Conservation (phyloP, 768 basidiomycete genomes). For the Calocybe gangraenosa region DNA sequence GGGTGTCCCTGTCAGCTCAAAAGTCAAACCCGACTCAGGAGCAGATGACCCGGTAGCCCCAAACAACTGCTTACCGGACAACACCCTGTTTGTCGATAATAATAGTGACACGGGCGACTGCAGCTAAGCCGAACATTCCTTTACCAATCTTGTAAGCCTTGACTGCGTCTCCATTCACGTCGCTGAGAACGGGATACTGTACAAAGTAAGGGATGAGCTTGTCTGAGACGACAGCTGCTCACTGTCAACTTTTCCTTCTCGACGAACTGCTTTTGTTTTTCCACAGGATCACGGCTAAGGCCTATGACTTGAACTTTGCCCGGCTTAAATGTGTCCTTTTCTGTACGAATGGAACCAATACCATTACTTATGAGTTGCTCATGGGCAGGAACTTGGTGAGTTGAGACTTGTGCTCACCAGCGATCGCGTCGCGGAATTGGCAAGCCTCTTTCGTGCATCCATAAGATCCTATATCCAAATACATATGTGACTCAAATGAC, state of each 20-base stretch:
- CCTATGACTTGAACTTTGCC: constrained; percentile 67
- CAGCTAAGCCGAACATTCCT: constrained; percentile 60
- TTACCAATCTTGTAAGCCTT: constrained; percentile 65
- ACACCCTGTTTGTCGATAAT: constrained; percentile 71
- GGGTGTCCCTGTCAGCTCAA: constrained; percentile 40
- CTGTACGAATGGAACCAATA: constrained; percentile 26
- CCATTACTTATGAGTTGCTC: constrained; percentile 1
- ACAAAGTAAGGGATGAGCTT: not conserved
- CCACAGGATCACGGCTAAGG: constrained; percentile 67
- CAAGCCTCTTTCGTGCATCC: constrained; percentile 85
- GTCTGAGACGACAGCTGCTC: constrained; percentile 14
- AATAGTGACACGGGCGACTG: constrained; percentile 64
- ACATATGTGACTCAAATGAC: not conserved
- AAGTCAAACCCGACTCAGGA: constrained; percentile 3
- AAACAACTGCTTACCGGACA: constrained; percentile 45
- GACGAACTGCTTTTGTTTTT: constrained; percentile 71
- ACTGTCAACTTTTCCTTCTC: constrained; percentile 67
- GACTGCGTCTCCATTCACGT: constrained; percentile 55
- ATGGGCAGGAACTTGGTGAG: not conserved
- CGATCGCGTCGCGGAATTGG: constrained; percentile 75
- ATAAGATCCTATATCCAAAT: constrained; percentile 46
- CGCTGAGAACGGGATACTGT: constrained; percentile 79
- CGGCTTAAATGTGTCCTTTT: constrained; percentile 61
- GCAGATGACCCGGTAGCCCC: not conserved
- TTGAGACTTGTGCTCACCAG: constrained; percentile 36